A percentile compares a stretch with the other conserved stretches of the same genome.
Conservation (phyloP, 2,329 filamentous ascomycete genomes). For the Hymenoscyphus occultus region DNA sequence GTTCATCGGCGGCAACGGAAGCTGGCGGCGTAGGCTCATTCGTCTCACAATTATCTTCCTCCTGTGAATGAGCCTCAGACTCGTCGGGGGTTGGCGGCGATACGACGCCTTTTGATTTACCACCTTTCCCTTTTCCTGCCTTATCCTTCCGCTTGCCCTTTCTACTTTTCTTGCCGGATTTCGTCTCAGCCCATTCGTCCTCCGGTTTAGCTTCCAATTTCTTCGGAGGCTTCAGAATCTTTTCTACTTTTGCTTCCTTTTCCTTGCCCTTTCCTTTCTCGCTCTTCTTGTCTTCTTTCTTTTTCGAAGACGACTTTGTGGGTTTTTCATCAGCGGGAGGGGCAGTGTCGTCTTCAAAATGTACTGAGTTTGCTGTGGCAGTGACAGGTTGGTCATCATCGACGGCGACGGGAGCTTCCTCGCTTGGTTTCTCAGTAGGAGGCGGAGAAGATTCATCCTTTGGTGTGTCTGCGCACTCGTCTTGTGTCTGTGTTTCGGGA, state of each 20-base stretch:
- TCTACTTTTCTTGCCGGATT: constrained; percentile 11
- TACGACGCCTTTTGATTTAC: constrained; percentile 12
- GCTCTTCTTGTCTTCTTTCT: constrained; percentile 12
- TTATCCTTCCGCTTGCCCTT: constrained; percentile 19
- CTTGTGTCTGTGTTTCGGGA: background rate
- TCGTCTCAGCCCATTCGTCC: background rate
- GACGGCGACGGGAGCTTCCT: background rate
- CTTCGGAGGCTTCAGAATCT: background rate
- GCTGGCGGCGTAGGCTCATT: constrained; percentile 10
- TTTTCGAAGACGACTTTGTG: constrained; percentile 3
- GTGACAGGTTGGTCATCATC: constrained; percentile 1
- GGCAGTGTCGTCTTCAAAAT: constrained; percentile 20
- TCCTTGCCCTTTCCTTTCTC: constrained; percentile 9
- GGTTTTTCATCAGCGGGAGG: constrained; percentile 16
- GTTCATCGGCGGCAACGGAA: constrained; percentile 4
- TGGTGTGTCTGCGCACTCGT: constrained; percentile 1
- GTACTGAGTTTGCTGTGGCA: constrained; percentile 15
- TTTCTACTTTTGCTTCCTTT: constrained; percentile 6
- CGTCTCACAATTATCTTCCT: constrained; percentile 4
- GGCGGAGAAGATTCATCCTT: constrained; percentile 1
- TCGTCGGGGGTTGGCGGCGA: constrained; percentile 13
- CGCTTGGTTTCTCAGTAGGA: background rate
- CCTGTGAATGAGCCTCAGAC: constrained; percentile 10
- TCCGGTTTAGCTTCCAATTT: background rate
- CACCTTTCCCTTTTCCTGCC: constrained; percentile 10